These are phyloP conservation scores for Phaeotremella fagi DNA, from an alignment of 768 basidiomycete genomes.

Conservation along the genomic window DNA sequence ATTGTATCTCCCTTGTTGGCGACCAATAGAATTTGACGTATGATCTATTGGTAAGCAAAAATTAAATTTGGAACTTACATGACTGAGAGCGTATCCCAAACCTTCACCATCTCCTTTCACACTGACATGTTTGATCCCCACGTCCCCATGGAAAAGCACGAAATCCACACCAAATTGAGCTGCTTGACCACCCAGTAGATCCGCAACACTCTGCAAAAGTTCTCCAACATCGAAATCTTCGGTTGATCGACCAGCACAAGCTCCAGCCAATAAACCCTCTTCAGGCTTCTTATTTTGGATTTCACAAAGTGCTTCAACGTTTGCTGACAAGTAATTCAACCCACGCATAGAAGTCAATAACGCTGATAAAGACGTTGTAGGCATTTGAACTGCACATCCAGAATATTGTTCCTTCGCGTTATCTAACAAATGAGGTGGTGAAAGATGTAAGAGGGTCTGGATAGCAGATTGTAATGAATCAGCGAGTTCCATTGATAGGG, in stretches of 20 bases:
- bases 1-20: constrained; percentile 72
- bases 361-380: constrained; percentile 79
- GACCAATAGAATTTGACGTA: constrained; percentile 73
- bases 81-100: constrained; percentile 70
- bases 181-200: constrained; percentile 76
- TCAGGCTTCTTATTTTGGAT: constrained; percentile 3
- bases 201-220: constrained; percentile 79
- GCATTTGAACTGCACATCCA: constrained; percentile 78
- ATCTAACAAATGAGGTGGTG: constrained; percentile 83
- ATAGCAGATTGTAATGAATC: constrained; percentile 86
- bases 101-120: constrained; percentile 82
- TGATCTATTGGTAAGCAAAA: constrained; percentile 55
- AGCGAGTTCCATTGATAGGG: constrained; percentile 75
- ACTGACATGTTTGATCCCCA: constrained; percentile 76
- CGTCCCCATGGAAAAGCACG: constrained; percentile 83
- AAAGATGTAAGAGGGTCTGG: constrained; percentile 84
- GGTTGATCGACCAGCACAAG: constrained; percentile 14
- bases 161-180: constrained; percentile 82
- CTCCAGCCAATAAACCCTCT: constrained; percentile 16
- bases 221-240: constrained; percentile 90
- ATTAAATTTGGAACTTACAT: constrained; percentile 58
- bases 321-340: constrained; percentile 87
- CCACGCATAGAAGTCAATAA: constrained; percentile 89
- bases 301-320: constrained; percentile 27
- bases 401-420: constrained; percentile 91